Percentiles rank a stretch among this genome's conserved stretches.
These are phyloP conservation scores for Stachybotrys echinatus DNA, from an alignment of 2,329 filamentous ascomycete genomes.

Conservation along the genomic window DNA sequence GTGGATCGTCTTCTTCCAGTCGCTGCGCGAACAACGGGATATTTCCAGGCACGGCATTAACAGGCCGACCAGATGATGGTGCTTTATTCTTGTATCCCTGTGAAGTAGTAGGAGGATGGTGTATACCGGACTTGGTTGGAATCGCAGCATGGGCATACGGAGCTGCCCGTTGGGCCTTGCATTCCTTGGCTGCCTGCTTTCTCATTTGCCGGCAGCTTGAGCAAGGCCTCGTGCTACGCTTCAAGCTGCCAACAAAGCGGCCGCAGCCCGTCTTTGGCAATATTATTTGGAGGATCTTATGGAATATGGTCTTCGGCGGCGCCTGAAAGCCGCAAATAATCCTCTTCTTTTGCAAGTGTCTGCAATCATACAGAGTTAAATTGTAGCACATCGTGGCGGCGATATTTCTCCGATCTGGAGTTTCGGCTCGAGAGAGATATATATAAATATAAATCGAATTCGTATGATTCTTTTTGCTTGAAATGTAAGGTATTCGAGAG, in stretches of 20 bases:
- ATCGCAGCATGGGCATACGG: too few relatives aligned
- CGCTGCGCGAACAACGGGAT: not conserved
- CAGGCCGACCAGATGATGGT: too few relatives aligned
- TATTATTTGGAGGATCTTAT: not conserved
- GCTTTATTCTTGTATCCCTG: too few relatives aligned
- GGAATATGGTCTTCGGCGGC: not conserved
- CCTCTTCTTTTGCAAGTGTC: not conserved
- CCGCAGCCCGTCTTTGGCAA: not conserved
- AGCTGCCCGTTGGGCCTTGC: too few relatives aligned
- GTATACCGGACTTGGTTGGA: too few relatives aligned
- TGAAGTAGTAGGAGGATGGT: too few relatives aligned
- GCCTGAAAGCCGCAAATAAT: not conserved
- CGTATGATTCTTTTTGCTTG: too few relatives aligned
- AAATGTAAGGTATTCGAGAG: too few relatives aligned
- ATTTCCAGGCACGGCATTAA: too few relatives aligned
- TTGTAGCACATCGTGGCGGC: not conserved
- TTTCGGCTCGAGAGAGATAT: too few relatives aligned
- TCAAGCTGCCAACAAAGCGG: not conserved
- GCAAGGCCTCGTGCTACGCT: not conserved
- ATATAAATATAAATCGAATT: too few relatives aligned
- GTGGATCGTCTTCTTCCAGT: not conserved
- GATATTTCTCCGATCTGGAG: too few relatives aligned
- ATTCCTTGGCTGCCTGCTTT: not conserved
- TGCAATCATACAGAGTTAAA: not conserved
- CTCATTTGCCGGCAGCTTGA: not conserved